These are phyloP conservation scores for Penicillium brevicompactum DNA, from an alignment of 2,329 filamentous ascomycete species.

Conservation along the genomic window DNA sequence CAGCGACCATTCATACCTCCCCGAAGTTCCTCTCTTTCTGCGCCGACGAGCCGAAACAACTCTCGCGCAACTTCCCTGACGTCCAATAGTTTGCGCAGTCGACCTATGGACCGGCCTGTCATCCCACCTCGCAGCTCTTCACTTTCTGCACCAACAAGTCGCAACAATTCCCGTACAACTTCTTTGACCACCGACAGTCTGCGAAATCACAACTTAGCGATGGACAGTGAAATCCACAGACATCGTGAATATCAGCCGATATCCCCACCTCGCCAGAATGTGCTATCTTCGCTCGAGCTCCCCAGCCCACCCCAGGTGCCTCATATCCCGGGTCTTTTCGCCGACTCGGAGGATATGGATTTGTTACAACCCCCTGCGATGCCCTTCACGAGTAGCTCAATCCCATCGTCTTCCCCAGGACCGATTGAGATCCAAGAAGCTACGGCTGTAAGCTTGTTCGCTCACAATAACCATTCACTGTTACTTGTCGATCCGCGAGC, in stretches of 20 bases:
- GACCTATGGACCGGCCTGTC: conserved; percentile 30
- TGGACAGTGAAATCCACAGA: conserved; percentile 29
- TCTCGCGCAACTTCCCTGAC: conserved; percentile 49
- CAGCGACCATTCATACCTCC: conserved; percentile 40
- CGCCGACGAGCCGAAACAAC: conserved; percentile 48
- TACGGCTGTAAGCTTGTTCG: conserved; percentile 61
- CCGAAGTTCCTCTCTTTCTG: conserved; percentile 49
- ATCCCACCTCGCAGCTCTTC: conserved; percentile 48
- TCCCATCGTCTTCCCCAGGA: conserved; percentile 52
- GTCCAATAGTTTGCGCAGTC: conserved; percentile 43
- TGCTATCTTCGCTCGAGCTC: conserved; percentile 17
- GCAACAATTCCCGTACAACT: conserved; percentile 46
- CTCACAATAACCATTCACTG: conserved; percentile 65
- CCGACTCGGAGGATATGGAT: conserved; percentile 41
- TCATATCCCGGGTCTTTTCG: conserved; percentile 41
- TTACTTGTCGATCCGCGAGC: conserved; percentile 62
- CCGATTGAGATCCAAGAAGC: conserved; percentile 63
- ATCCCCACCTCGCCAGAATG: conserved; percentile 24
- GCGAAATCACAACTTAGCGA: conserved; percentile 35
- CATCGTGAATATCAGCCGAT: conserved; percentile 20
- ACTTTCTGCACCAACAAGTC: conserved; percentile 50
- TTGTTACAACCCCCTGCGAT: conserved; percentile 51
- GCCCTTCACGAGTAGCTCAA: conserved; percentile 51
- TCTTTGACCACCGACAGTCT: conserved; percentile 49
- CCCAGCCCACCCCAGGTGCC: conserved; percentile 28